Base-by-base conservation (phyloP, 2,329 filamentous ascomycete genomes). In the Akanthomyces lecanii region DNA sequence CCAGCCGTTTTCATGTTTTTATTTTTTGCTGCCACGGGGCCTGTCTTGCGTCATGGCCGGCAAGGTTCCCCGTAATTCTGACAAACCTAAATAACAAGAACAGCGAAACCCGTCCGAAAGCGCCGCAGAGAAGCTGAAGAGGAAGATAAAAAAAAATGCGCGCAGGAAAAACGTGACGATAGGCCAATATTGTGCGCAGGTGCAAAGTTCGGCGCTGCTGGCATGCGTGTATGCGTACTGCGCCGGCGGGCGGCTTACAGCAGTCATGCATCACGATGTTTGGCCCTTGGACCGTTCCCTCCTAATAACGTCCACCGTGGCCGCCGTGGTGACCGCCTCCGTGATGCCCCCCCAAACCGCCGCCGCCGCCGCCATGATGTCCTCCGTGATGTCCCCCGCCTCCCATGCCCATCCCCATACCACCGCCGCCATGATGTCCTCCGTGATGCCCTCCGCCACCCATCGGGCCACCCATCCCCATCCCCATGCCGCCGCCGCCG, bases 41-140 rank as follows among this genome's bases (percentile, higher is more conserved):
- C 28, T 51, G 47, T 51, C 45, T 60, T 60, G 57, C 57, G 57
- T 60, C 57, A 60, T 60, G 47, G 47, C 57, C 45, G 40, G 33
- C 10, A 40, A 40, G 5, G 38, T 40, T 40, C 55, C 55, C 57
- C 47, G 47, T 52, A 52, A 50, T 60, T 44, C 33, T 33, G 23
- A n/a, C 6, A 60, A 60, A 44, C 57, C 36, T 44, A 52, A 36
- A 52, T 23, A 14, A 18, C 40, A 56, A 30, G n/a, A 21, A 25
- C 30, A 12, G 6, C 53, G 8, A 44, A 44, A n/a, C 25, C 51
- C n/a, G 30, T 16, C 25, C 40, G 55, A 28, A 48, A 38, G 30
- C 33, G 23, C 52, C 30, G 12, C 30, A 38, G 6, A 7, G 7
- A 44, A 42, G n/a, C 21, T 8, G 21, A 42, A n/a, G 23, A 18